Evolutionary conservation across 164 flowering plant species (phyloP), one percentile per base, ranked within the genome.

Genomic region (Magnolia sinica): DNA sequence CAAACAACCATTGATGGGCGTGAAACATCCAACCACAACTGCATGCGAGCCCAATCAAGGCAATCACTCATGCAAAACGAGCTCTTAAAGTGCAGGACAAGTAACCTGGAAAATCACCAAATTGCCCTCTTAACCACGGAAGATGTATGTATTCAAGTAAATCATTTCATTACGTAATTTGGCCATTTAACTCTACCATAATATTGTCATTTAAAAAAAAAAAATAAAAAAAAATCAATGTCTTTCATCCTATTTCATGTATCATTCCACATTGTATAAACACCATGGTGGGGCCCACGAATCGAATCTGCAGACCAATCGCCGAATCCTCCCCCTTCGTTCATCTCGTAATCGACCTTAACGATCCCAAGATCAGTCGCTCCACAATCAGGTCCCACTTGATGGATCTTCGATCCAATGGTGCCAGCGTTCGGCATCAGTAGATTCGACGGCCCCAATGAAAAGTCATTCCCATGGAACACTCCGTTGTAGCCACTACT

Each of bases 221-320:
- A 24, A 24, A 24, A 24, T 0, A 24, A 24, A 24, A 24, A 59
- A 3, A 59, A 59, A 59, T 13, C 64, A 13, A 19, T 59, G 2
- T 19, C n/a, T 4, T 59, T 13, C 8, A 59, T 3, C 14, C 64
- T 19, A 13, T 59, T 16, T 20, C 18, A 22, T 68, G 45, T 50
- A 11, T 90, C 93, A 82, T 87, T 87, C 97, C 97, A 92, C 91
- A 89, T 90, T 31, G 89, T 58, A 75, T 87, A 92, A 50, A 82
- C 82, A 19, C 86, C 84, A 19, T 84, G 81, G 79, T 86, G 87
- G 13, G 87, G 55, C 1, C 87, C 91, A 19, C 83, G 89, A 75
- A 83, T 88, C 4, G 91, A 79, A 51, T 85, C 91, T 3, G 77
- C 84, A 0, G 91, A 75, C 93, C 91, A 88, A 14, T 88, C 86